Evolutionary conservation across 768 basidiomycete species (phyloP), one percentile per base, ranked within the genome.

Genomic region (Macrocybe gigantea): DNA sequence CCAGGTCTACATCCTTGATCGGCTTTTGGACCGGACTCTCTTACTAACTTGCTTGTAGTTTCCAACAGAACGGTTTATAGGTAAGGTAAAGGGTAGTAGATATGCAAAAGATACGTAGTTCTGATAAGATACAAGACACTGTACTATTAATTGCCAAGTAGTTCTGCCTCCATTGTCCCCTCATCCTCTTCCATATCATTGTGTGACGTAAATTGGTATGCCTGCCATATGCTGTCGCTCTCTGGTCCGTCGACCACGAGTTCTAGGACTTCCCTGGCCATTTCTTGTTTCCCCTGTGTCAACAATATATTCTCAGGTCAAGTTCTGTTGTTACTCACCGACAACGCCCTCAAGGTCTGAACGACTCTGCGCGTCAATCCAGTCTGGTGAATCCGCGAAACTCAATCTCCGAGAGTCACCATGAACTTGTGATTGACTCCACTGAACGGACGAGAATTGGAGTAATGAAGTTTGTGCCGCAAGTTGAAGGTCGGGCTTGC

Each of bases 221-320:
- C 78, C 48, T 70, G 72, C 78, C 80, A 86, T 15, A 84, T 72
- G 41, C 67, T 70, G 52, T 86, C 84, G n/a, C 72, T 67, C 55
- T 87, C 83, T 6, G 85, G 85, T 0, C 85, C 85, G 56, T 83
- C 82, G 29, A 86, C 77, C n/a, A 86, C 79, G 14, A 75, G 62
- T 47, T 85, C 83, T 42, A 87, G 62, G 13, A 87, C 70, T 14
- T 79, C 76, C 53, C 77, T 71, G 6, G 83, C 76, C 51, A 80
- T 63, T 44, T 80, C 85, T 87, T 41, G 34, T 22, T 22, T 22
- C 22, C 22, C 22, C 4, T 22, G 22, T 46, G 39, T 38, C 36
- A 44, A 31, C 44, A 55, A 29, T 15, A 45, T 13, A 35, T 35
- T 29, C 33, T 15, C 44, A 30, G 15, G 47, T 30, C 14, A 52